Conservation (phyloP, 805 yeast species). For the Yarrowia deformans region DNA sequence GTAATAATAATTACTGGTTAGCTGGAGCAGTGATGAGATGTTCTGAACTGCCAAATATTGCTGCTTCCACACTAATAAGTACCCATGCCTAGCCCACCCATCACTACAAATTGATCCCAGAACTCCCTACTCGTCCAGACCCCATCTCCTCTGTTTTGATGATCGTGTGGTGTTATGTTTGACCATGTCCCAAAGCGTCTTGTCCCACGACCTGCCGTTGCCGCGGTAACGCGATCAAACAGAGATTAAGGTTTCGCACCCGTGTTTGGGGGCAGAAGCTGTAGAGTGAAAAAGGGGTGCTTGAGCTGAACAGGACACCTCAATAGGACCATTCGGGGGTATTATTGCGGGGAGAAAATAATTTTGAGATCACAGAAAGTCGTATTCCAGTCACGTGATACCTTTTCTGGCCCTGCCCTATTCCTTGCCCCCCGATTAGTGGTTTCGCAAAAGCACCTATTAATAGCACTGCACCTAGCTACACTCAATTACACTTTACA, state of each 20-base stretch:
- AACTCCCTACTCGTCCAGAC: no score
- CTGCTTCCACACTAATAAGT: no score
- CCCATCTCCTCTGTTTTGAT: neutral
- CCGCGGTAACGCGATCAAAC: conserved; percentile 21
- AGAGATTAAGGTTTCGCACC: neutral
- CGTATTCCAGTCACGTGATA: neutral
- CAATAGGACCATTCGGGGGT: neutral
- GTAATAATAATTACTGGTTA: neutral
- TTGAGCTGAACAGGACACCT: neutral
- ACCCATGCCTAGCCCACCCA: no score
- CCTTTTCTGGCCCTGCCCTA: no score
- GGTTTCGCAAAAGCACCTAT: neutral
- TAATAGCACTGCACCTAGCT: neutral
- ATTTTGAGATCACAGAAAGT: no score
- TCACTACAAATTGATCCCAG: no score
- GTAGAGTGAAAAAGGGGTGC: conserved; percentile 15
- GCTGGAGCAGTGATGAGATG: no score
- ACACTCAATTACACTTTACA: conserved; percentile 4
- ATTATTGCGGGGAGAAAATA: neutral
- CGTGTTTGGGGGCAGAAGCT: conserved; percentile 18
- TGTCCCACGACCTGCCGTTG: neutral
- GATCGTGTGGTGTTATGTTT: conserved; percentile 12
- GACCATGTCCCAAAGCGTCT: conserved; percentile 10
- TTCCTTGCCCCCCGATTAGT: neutral
- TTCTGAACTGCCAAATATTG: no score